phyloP scores from a whole-genome alignment of 305 asterid genomes.

The Fraxinus platypoda region DNA sequence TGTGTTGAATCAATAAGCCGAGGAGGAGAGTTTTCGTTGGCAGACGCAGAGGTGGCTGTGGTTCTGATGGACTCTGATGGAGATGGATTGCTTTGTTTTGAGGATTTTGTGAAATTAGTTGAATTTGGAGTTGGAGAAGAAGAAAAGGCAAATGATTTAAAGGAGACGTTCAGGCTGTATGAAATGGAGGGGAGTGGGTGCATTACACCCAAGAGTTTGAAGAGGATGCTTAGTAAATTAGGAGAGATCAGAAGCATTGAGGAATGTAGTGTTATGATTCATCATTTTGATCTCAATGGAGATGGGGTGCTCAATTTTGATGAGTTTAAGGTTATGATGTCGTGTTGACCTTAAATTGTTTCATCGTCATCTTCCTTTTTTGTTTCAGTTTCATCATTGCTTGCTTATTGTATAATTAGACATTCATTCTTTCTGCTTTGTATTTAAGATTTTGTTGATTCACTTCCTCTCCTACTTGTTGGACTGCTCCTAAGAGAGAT shows the following conservation, averaged over 20 bases:
- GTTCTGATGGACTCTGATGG: constrained; percentile 46
- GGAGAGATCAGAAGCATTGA: constrained; percentile 46
- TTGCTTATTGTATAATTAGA: background rate
- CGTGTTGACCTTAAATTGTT: constrained; percentile 4
- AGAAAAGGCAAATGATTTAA: constrained; percentile 45
- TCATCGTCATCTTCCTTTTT: background rate
- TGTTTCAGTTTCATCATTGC: background rate
- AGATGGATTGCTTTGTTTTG: constrained; percentile 54
- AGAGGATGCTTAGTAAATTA: constrained; percentile 45
- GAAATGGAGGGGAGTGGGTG: constrained; percentile 53
- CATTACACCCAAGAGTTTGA: constrained; percentile 54
- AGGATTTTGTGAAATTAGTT: constrained; percentile 51
- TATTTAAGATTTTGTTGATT: background rate
- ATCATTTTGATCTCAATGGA: constrained; percentile 55
- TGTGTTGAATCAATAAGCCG: constrained; percentile 26
- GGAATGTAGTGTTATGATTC: constrained; percentile 57
- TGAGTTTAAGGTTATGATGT: constrained; percentile 72
- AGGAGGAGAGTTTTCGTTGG: constrained; percentile 33
- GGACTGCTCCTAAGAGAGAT: background rate
- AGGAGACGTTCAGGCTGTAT: constrained; percentile 63
- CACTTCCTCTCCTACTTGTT: background rate
- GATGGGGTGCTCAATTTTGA: constrained; percentile 65
- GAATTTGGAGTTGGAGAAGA: constrained; percentile 51
- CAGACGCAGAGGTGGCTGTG: constrained; percentile 52
- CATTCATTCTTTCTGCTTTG: background rate